Percentiles rank a stretch among this genome's conserved stretches.
These are phyloP conservation scores for Pichia sp. DNA, from an alignment of 1,139 yeast species.

Conservation along the genomic window DNA sequence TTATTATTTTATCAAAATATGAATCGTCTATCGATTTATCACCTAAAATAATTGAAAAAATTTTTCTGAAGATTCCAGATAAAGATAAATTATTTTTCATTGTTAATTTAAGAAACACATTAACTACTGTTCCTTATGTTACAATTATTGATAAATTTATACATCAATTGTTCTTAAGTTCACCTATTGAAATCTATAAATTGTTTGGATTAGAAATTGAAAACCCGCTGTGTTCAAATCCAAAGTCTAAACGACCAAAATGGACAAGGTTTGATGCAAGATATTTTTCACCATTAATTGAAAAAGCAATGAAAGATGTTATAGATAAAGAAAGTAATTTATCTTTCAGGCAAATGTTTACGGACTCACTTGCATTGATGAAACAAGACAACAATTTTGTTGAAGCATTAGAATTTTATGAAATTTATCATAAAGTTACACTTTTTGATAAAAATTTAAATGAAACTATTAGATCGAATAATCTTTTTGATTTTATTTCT, in stretches of 20 bases:
- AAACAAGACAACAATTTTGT: not conserved
- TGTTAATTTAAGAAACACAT: slow-evolving; percentile 1
- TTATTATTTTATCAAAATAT: slow-evolving; percentile 1
- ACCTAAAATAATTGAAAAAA: not conserved
- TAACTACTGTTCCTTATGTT: slow-evolving; percentile 4
- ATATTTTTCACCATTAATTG: slow-evolving; percentile 7
- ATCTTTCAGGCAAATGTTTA: slow-evolving; percentile 3
- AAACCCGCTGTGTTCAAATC: not conserved
- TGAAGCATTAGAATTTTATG: not conserved
- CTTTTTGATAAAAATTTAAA: not conserved
- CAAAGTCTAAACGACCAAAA: slow-evolving; percentile 2
- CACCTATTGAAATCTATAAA: slow-evolving; percentile 1
- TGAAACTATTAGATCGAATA: not conserved
- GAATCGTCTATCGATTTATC: slow-evolving; percentile 5
- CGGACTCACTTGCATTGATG: slow-evolving; percentile 8
- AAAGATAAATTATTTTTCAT: slow-evolving; percentile 2
- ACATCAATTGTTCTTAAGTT: not conserved
- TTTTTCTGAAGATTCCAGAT: not conserved
- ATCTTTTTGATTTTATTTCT: not conserved
- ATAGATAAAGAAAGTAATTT: slow-evolving; percentile 4
- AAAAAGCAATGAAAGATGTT: slow-evolving; percentile 5
- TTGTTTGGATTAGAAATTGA: slow-evolving; percentile 6
- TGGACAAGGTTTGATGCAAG: slow-evolving; percentile 12
- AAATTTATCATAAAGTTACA: slow-evolving; percentile 3
- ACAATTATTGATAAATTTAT: slow-evolving; percentile 2